phyloP scores from a whole-genome alignment of 2,329 filamentous ascomycete genomes.

The Aspergillus sp. region DNA sequence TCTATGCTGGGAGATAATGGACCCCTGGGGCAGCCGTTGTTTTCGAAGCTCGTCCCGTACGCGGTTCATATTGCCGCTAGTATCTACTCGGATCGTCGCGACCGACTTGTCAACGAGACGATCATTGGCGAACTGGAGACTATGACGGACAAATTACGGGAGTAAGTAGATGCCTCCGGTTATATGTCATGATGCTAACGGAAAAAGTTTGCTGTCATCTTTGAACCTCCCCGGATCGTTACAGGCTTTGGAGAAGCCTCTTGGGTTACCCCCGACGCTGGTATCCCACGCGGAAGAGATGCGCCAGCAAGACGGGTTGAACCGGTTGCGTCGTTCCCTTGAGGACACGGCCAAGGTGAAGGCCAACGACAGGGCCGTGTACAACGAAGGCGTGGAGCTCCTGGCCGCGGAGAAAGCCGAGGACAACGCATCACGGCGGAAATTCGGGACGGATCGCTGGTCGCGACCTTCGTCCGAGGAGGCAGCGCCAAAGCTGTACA shows the following conservation, averaged over 20 bases:
- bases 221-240: slow-evolving; percentile 88
- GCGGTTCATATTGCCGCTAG: slow-evolving; percentile 92
- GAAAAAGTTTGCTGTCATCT: slow-evolving; percentile 61
- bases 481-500: slow-evolving; percentile 71
- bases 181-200: slow-evolving; percentile 11
- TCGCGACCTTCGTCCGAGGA: slow-evolving; percentile 63
- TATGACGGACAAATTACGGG: slow-evolving; percentile 75
- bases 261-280: slow-evolving; percentile 81
- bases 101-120: slow-evolving; percentile 83
- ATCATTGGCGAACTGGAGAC: slow-evolving; percentile 82
- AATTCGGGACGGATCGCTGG: slow-evolving; percentile 88
- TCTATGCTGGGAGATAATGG: slow-evolving; percentile 75
- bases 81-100: slow-evolving; percentile 88
- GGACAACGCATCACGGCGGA: slow-evolving; percentile 70
- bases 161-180: slow-evolving; percentile 42
- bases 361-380: slow-evolving; percentile 70
- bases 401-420: slow-evolving; percentile 78
- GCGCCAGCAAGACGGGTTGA: slow-evolving; percentile 81
- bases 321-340: slow-evolving; percentile 73
- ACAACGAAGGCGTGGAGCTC: slow-evolving; percentile 77
- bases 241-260: slow-evolving; percentile 89
- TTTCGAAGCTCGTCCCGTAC: slow-evolving; percentile 89
- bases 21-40: slow-evolving; percentile 80
- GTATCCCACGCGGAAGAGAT: slow-evolving; percentile 92
- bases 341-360: slow-evolving; percentile 90